A percentile compares a stretch with the other conserved stretches of the same genome.
These are phyloP conservation scores for Penicillium canariense DNA, from an alignment of 495 filamentous ascomycete species.

Conservation along the genomic window DNA sequence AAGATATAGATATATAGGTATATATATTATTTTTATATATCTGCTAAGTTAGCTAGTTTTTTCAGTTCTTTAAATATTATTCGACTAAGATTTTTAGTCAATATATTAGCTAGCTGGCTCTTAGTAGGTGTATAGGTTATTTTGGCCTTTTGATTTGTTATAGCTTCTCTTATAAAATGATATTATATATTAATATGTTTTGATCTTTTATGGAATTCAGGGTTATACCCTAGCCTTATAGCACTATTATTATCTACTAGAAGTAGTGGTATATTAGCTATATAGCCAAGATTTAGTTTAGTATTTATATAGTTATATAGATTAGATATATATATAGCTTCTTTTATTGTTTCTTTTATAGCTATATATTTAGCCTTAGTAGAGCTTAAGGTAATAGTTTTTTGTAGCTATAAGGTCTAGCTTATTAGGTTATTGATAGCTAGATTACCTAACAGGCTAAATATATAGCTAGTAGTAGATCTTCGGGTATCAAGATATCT, in stretches of 20 bases:
- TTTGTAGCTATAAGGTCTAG: not conserved
- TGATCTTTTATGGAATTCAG: not conserved
- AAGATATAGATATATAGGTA: not conserved
- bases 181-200: not conserved
- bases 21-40: not conserved
- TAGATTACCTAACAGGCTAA: not conserved
- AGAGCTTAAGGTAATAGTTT: not conserved
- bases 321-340: slow-evolving; percentile 17
- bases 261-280: not conserved
- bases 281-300: not conserved
- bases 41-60: not conserved
- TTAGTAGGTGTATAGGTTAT: not conserved
- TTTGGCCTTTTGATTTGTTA: not conserved
- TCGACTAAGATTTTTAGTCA: not conserved
- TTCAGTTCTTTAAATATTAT: not conserved
- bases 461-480: not conserved
- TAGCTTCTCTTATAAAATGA: not conserved
- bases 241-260: not conserved
- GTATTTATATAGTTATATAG: slow-evolving; percentile 15
- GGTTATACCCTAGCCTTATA: not conserved
- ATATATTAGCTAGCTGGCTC: not conserved
- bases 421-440: not conserved
- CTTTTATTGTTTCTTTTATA: slow-evolving; percentile 20
- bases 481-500: not conserved
- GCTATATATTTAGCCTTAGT: slow-evolving; percentile 16